A percentile compares a stretch with the other conserved stretches of the same genome.
Conservation (phyloP, 306 rosid genomes). For the Begonia loranthoides region DNA sequence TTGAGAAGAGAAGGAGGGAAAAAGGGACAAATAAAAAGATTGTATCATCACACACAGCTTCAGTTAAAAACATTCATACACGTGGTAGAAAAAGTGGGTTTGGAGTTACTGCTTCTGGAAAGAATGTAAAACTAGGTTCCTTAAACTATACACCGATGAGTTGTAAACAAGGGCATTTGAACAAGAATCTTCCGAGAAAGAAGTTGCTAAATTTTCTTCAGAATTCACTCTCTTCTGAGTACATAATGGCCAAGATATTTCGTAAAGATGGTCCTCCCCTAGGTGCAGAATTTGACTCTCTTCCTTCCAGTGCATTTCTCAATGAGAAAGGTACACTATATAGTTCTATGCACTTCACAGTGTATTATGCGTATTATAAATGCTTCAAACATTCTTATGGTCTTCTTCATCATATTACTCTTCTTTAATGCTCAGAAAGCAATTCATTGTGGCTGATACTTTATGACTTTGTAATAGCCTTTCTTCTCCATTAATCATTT, state of each 20-base stretch:
- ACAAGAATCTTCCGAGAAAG: slow-evolving; percentile 14
- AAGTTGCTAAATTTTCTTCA: slow-evolving; percentile 21
- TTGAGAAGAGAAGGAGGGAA: slow-evolving; percentile 45
- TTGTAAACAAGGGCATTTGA: slow-evolving; percentile 1
- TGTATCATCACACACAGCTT: slow-evolving; percentile 5
- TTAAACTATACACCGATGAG: slow-evolving; percentile 8
- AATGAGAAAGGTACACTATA: slow-evolving; percentile 9
- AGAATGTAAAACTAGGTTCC: slow-evolving; percentile 1
- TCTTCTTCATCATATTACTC: no score
- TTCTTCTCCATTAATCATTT: no score
- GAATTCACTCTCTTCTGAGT: slow-evolving; percentile 24
- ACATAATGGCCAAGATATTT: slow-evolving; percentile 31
- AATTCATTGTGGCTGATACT: no score
- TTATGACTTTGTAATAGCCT: no score
- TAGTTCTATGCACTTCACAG: no score
- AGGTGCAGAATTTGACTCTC: slow-evolving; percentile 45
- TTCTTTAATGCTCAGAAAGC: no score
- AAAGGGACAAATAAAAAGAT: slow-evolving; percentile 22
- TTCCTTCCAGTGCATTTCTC: slow-evolving; percentile 33
- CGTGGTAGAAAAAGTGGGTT: slow-evolving; percentile 16
- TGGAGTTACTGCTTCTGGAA: slow-evolving; percentile 18
- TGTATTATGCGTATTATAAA: no score
- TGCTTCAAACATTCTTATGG: no score
- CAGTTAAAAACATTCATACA: slow-evolving; percentile 1
- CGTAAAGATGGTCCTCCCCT: slow-evolving; percentile 57